These are phyloP conservation scores for Magnaporthiopsis poae DNA, from an alignment of 2,329 filamentous ascomycete species.

Conservation along the genomic window DNA sequence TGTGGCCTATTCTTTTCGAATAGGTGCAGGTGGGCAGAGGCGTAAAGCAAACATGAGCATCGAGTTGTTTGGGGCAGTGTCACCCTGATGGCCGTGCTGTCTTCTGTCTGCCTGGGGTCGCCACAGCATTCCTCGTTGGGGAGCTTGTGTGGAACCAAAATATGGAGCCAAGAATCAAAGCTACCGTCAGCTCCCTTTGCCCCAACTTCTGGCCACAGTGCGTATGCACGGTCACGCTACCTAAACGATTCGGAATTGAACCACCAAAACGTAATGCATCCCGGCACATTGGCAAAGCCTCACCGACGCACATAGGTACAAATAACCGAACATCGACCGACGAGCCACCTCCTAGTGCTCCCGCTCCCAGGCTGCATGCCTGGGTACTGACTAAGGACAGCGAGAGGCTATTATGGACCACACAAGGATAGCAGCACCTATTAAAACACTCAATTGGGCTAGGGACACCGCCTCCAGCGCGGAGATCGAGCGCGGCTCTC, in stretches of 20 bases:
- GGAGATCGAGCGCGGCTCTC: too few relatives aligned
- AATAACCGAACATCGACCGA: too few relatives aligned
- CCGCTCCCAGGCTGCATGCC: too few relatives aligned
- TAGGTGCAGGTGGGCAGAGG: not conserved
- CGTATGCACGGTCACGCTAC: too few relatives aligned
- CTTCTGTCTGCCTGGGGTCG: not conserved
- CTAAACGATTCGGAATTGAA: too few relatives aligned
- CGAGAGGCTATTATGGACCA: not conserved
- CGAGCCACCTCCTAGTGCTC: too few relatives aligned
- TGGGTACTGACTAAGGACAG: too few relatives aligned
- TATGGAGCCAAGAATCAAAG: not conserved
- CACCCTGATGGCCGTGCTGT: not conserved
- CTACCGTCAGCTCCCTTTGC: too few relatives aligned
- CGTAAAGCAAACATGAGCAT: not conserved
- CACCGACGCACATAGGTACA: too few relatives aligned
- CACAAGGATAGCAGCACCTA: not conserved
- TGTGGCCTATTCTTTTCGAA: not conserved
- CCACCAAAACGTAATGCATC: not conserved
- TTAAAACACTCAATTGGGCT: not conserved
- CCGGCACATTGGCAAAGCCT: too few relatives aligned
- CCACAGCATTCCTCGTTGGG: not conserved
- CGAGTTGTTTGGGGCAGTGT: too few relatives aligned
- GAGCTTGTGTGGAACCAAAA: not conserved
- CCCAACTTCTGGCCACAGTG: not conserved
- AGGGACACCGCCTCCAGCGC: too few relatives aligned